Base-by-base conservation (phyloP, 2,329 filamentous ascomycete species). In the Colletotrichum spaethianum region DNA sequence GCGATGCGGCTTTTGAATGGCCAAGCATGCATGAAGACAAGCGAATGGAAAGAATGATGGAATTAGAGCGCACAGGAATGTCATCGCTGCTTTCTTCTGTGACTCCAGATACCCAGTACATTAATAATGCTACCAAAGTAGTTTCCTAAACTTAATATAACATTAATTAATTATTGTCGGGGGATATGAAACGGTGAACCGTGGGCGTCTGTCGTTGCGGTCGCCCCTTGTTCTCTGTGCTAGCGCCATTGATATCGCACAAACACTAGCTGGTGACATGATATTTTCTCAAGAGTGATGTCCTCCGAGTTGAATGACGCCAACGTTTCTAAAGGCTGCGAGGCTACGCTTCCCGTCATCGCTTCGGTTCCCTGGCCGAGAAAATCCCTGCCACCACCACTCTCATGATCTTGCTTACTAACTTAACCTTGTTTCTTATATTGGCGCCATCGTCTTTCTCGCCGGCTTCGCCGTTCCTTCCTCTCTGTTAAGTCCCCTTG, bases 1-100 rank as follows among this genome's bases (percentile, higher is more conserved):
- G 71, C 56, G 64, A 14, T 70, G 64, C n/a, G 55, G 60, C 40
- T 56, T 20, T 40, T 67, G n/a, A 60, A n/a, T 38, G 33, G n/a
- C 36, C n/a, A 26, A n/a, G 8, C 5, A 5, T 26, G 23, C 33
- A n/a, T 26, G 28, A 5, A 40, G 26, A 23, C 18, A 12, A 23
- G 53, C 20, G 33, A 33, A 56, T 40, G 14, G 33, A 57, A 40
- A 57, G 36, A 57, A 7, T 26, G 14, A 28, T 40, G n/a, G 6
- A 9, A 14, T 9, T 23, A 16, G 16, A 14, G 9, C 28, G 28
- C 40, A 31, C 20, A 33, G 16, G 26, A n/a, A 20, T 46, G 26
- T 26, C 28, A 12, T 46, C 14, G 9, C 44, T n/a, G 18, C 40
- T 23, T 61, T 33, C 8, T 61, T 33, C 8, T 36, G 57, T 26